Conservation (phyloP, 441 rosid species). For the Iberis amara region DNA sequence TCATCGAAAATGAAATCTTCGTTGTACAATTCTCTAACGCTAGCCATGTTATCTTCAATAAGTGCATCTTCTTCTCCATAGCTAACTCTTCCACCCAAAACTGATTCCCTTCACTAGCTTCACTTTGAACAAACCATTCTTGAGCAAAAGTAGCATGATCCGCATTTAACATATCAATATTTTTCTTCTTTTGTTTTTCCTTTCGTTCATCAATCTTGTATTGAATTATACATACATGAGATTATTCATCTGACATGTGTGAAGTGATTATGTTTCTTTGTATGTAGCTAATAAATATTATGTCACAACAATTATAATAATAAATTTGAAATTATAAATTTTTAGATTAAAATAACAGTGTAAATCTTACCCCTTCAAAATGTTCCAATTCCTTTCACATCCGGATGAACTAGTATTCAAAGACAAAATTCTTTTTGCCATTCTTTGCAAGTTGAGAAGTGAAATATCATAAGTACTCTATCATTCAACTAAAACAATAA, state of each 20-base stretch:
- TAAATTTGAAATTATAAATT: no score
- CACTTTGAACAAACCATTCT: neutral
- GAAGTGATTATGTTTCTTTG: neutral
- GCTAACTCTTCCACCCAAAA: neutral
- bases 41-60: neutral
- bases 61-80: neutral
- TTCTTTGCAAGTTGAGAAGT: neutral
- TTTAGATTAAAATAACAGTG: no score
- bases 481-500: neutral
- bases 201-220: neutral
- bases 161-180: neutral
- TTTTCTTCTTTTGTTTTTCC: neutral
- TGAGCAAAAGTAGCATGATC: neutral
- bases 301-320: no score
- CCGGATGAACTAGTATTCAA: neutral
- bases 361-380: neutral
- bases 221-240: neutral
- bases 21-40: neutral
- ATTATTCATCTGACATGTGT: neutral
- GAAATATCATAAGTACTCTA: neutral
- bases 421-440: neutral
- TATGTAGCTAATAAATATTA: neutral
- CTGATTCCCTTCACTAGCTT: neutral
- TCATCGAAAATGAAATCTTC: neutral
- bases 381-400: neutral